A percentile compares a stretch with the other conserved stretches of the same genome.
These are phyloP conservation scores for Sclerotinia trifoliorum DNA, from an alignment of 2,329 filamentous ascomycete species.

Conservation along the genomic window DNA sequence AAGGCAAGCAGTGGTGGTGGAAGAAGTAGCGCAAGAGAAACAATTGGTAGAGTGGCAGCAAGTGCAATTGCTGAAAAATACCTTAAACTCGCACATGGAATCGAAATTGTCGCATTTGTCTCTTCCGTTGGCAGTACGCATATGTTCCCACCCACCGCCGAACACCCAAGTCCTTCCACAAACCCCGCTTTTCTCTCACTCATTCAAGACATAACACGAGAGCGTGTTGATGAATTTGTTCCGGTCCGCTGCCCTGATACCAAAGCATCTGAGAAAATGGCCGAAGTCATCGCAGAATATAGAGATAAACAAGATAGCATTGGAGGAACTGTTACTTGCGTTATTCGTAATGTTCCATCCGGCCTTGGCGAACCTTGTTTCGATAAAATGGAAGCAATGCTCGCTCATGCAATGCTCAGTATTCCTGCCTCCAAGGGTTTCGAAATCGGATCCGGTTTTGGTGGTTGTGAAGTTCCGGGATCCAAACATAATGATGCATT, in stretches of 20 bases:
- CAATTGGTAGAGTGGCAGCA: slow-evolving; percentile 87
- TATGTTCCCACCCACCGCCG: slow-evolving; percentile 69
- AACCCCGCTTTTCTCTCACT: slow-evolving; percentile 79
- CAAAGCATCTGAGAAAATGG: slow-evolving; percentile 67
- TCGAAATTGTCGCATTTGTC: slow-evolving; percentile 91
- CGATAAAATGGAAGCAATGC: slow-evolving; percentile 88
- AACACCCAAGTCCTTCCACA: slow-evolving; percentile 65
- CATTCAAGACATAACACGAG: slow-evolving; percentile 68
- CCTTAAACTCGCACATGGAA: slow-evolving; percentile 72
- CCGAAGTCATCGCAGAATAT: slow-evolving; percentile 72
- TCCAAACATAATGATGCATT: slow-evolving; percentile 93
- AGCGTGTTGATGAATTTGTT: slow-evolving; percentile 77
- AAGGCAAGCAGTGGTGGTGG: slow-evolving; percentile 90
- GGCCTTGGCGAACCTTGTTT: slow-evolving; percentile 93
- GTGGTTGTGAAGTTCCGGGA: slow-evolving; percentile 79
- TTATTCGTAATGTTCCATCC: slow-evolving; percentile 80
- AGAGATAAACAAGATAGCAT: slow-evolving; percentile 82
- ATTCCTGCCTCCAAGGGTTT: slow-evolving; percentile 96
- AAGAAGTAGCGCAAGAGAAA: slow-evolving; percentile 88
- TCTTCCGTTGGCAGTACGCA: slow-evolving; percentile 78
- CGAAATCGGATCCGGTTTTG: slow-evolving; percentile 91
- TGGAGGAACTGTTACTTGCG: slow-evolving; percentile 90
- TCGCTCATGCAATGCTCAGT: slow-evolving; percentile 91
- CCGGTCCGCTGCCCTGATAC: slow-evolving; percentile 83
- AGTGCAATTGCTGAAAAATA: slow-evolving; percentile 94